phyloP scores from a whole-genome alignment of 169 alveolate genomes.

The Toxoplasma gondii region DNA sequence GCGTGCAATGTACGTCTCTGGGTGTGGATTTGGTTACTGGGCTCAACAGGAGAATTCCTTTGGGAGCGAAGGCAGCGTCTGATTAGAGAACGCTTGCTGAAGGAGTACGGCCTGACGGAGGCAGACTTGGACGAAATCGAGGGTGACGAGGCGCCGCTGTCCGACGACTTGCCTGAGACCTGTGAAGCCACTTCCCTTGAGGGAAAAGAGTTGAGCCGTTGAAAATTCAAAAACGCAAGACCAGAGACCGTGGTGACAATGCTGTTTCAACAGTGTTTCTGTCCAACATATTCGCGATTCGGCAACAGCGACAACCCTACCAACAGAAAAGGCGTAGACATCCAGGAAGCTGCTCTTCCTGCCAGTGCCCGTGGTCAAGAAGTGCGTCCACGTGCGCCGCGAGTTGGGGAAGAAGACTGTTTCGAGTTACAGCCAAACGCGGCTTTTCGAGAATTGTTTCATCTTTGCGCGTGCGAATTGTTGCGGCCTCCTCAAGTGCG shows the following conservation, averaged over 20 bases:
- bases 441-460: no score
- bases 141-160: slow-evolving; percentile 62
- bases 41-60: not conserved
- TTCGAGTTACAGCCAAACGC: no score
- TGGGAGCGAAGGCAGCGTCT: slow-evolving; percentile 53
- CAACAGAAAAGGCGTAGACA: no score
- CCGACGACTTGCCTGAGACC: slow-evolving; percentile 21
- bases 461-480: no score
- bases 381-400: no score
- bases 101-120: slow-evolving; percentile 65
- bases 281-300: no score
- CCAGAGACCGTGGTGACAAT: not conserved
- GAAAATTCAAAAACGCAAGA: not conserved
- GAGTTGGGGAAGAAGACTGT: no score
- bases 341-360: no score
- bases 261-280: no score
- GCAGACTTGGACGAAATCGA: slow-evolving; percentile 59
- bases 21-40: not conserved
- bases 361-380: no score
- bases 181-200: not conserved
- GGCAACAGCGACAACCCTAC: no score
- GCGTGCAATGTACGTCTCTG: not conserved
- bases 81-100: slow-evolving; percentile 63
- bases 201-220: not conserved
- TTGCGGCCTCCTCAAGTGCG: no score